Evolutionary conservation across 1,139 yeast genomes (phyloP), one percentile per base, ranked within the genome.

Genomic region (Saccharomyces hybrid): DNA sequence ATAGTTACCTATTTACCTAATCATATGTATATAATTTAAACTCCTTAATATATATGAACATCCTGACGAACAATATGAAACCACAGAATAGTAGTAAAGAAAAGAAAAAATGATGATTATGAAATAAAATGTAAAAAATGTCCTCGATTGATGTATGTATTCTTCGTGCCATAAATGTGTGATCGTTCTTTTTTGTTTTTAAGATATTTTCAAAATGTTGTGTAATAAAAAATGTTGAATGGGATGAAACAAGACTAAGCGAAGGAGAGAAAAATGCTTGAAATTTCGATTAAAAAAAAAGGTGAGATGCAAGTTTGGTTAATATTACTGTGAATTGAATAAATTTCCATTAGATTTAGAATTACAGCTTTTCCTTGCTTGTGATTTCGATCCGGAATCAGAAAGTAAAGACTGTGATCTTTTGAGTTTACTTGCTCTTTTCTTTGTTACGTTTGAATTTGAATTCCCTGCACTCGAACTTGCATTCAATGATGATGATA

Each of bases 351-450:
- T 50, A 11, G 52, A 32, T 44, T 50, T 50, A 26, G 48, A 38
- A 11, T 42, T 38, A 13, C 46, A 31, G 20, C 49, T 49, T n/a
- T 52, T 48, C 48, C 31, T 42, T 25, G 50, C 48, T 48, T 51
- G 38, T 25, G 50, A 25, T 49, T 51, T 11, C 47, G 30, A 26
- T 11, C 16, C 16, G 23, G 44, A 38, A 20, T 38, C 44, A 11
- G 52, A 42, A 30, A 56, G 50, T 38, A 54, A 27, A 3, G 62
- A 59, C 44, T 56, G 54, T 8, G 62, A 52, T 50, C 61, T 54
- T 48, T 57, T 57, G 6, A 52, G 49, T 32, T 52, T 53, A 23
- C 11, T 38, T 4, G 27, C 41, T 14, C 25, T 48, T 41, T 51
- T 51, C 44, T 38, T 38, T 38, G 44, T 4, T 16, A 16, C 23